These are phyloP conservation scores for Yamadazyma diospyri DNA, from an alignment of 1,139 yeast genomes.

Conservation along the genomic window DNA sequence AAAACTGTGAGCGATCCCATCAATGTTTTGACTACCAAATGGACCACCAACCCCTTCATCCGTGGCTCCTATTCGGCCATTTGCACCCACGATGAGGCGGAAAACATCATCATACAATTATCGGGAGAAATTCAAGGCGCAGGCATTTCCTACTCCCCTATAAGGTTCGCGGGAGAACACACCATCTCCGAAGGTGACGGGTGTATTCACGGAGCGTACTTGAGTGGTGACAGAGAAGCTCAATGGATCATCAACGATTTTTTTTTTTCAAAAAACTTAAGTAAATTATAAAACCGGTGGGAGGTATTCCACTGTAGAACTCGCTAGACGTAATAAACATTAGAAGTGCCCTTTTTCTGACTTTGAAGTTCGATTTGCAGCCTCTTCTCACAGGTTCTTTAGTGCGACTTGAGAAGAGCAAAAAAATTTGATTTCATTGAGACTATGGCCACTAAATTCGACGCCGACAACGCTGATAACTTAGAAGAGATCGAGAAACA, in stretches of 20 bases:
- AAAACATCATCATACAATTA: constrained; percentile 52
- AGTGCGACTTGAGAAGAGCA: constrained; percentile 1
- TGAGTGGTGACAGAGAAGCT: constrained; percentile 72
- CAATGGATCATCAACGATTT: constrained; percentile 26
- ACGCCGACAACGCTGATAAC: constrained; percentile 58
- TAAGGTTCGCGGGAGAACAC: constrained; percentile 87
- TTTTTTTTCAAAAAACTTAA: constrained; percentile 5
- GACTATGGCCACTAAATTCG: constrained; percentile 30
- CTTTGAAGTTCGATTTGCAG: no score
- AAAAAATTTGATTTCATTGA: background rate
- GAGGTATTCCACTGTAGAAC: background rate
- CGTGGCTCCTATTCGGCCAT: constrained; percentile 77
- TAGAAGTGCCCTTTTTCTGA: no score
- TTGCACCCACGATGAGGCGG: constrained; percentile 64
- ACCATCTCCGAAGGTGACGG: constrained; percentile 76
- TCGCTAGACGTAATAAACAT: no score
- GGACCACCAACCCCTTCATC: constrained; percentile 70
- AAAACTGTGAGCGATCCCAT: constrained; percentile 41
- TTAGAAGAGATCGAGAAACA: constrained; percentile 81
- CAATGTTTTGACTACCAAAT: constrained; percentile 52
- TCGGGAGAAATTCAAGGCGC: constrained; percentile 48
- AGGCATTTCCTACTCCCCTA: constrained; percentile 37
- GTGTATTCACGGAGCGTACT: constrained; percentile 79
- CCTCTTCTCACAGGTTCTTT: background rate
- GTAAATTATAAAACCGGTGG: constrained; percentile 2